Percentiles rank a stretch among this genome's conserved stretches.
Evolutionary conservation across 768 basidiomycete species (phyloP).

Genomic region (Trichaptum fuscoviolaceum): DNA sequence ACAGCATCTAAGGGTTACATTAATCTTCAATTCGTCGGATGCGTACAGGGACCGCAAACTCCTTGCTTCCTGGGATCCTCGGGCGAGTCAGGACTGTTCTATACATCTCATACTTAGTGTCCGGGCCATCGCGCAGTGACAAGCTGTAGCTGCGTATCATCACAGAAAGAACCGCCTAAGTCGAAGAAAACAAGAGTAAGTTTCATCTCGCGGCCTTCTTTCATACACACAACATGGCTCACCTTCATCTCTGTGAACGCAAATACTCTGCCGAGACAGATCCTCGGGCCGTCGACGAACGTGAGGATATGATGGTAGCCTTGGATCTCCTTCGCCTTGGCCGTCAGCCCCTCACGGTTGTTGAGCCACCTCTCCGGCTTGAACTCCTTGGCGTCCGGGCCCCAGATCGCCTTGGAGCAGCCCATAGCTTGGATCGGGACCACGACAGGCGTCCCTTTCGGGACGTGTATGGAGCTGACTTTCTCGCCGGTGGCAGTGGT

Average conservation of each 20-base stretch:
- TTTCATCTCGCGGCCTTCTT: not conserved
- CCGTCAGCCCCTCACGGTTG: constrained; percentile 21
- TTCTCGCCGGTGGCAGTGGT: constrained; percentile 34
- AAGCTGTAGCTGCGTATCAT: constrained; percentile 38
- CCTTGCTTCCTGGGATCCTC: constrained; percentile 27
- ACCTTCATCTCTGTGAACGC: constrained; percentile 42
- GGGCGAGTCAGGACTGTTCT: constrained; percentile 30
- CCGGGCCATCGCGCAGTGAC: constrained; percentile 34
- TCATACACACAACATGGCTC: not conserved
- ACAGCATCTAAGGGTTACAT: not conserved
- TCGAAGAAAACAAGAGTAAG: not conserved
- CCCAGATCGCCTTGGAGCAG: constrained; percentile 53
- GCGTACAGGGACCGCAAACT: constrained; percentile 25
- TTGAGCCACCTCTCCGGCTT: constrained; percentile 61
- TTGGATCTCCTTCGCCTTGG: constrained; percentile 28
- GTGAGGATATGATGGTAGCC: constrained; percentile 36
- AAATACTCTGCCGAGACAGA: constrained; percentile 42
- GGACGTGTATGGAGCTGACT: constrained; percentile 36
- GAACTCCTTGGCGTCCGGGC: constrained; percentile 51
- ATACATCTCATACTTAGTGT: constrained; percentile 27
- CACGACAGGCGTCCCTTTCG: constrained; percentile 41
- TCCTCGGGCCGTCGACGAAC: constrained; percentile 40
- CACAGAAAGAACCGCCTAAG: constrained; percentile 36
- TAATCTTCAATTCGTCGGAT: constrained; percentile 18
- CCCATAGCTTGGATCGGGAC: constrained; percentile 45